Conservation (phyloP, 2,329 filamentous ascomycete genomes). For the Kalmusia sp. region DNA sequence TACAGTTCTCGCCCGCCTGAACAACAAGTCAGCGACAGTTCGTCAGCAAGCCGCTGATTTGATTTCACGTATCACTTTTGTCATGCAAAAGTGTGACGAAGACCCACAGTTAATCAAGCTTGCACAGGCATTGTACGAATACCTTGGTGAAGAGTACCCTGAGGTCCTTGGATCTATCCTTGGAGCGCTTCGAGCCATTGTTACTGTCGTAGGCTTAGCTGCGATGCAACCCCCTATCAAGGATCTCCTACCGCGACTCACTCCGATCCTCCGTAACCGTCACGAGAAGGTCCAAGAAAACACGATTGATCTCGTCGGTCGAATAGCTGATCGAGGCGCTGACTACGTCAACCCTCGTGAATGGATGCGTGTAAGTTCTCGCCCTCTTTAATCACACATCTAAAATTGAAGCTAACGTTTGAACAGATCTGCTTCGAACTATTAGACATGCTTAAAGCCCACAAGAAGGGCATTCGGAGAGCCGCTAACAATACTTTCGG, state of each 20-base stretch:
- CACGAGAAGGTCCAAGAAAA: slow-evolving; percentile 99
- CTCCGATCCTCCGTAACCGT: slow-evolving; percentile 96
- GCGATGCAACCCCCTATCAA: slow-evolving; percentile 99
- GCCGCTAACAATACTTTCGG: slow-evolving; percentile 99
- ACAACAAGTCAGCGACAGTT: slow-evolving; percentile 97
- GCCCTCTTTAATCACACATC: too few relatives aligned
- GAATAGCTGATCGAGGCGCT: slow-evolving; percentile 95
- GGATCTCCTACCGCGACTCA: slow-evolving; percentile 91
- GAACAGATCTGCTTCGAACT: slow-evolving; percentile 99
- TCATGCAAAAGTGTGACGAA: slow-evolving; percentile 98
- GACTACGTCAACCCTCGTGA: slow-evolving; percentile 96
- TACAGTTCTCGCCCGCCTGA: slow-evolving; percentile 93
- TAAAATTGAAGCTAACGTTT: too few relatives aligned
- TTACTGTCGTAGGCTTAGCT: slow-evolving; percentile 96
- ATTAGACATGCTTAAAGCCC: slow-evolving; percentile 98
- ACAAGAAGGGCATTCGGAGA: slow-evolving; percentile 98
- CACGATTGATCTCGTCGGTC: slow-evolving; percentile 95
- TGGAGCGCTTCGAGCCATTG: slow-evolving; percentile 91
- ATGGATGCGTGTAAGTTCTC: slow-evolving; percentile 99
- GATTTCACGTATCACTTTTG: slow-evolving; percentile 95
- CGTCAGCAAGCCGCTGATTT: slow-evolving; percentile 96
- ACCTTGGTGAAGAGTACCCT: slow-evolving; percentile 97
- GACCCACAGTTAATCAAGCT: slow-evolving; percentile 96
- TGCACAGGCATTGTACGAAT: slow-evolving; percentile 94
- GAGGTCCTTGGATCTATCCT: slow-evolving; percentile 97